Evolutionary conservation across 306 rosid genomes (phyloP).

Genomic region (Luffa acutangula): DNA sequence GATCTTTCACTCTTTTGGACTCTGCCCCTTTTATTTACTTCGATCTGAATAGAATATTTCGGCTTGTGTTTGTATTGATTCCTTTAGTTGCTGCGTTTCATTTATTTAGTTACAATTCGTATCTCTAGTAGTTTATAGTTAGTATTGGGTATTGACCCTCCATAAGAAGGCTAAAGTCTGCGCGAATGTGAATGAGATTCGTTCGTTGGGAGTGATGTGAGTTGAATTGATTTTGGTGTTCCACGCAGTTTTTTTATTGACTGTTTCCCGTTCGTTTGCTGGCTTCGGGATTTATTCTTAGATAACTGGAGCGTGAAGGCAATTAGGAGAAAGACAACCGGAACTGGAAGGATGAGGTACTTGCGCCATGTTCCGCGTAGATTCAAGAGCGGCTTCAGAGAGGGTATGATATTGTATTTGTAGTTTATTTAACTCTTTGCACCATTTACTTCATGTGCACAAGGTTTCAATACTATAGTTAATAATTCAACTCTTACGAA

Average conservation of each 20-base stretch:
- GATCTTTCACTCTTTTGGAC: neutral
- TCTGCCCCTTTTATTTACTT: neutral
- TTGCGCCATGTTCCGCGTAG: conserved; percentile 92
- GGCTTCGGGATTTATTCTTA: conserved; percentile 6
- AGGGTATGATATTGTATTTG: conserved; percentile 34
- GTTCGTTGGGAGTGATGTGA: neutral
- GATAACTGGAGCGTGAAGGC: conserved; percentile 99
- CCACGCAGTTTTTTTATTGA: neutral
- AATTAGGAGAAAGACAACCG: conserved; percentile 95
- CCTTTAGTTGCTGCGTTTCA: neutral
- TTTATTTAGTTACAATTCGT: neutral
- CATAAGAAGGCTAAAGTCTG: neutral
- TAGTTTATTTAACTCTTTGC: neutral
- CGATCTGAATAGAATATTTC: neutral
- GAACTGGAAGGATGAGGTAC: conserved; percentile 98
- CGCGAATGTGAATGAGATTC: neutral
- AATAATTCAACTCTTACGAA: neutral
- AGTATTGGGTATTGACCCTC: neutral
- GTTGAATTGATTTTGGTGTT: neutral
- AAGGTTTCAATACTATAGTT: neutral
- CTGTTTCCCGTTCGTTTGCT: neutral
- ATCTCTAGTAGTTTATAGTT: neutral
- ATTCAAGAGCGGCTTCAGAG: conserved; percentile 99
- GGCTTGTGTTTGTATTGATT: neutral
- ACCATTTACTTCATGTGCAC: neutral